Evolutionary conservation across 805 yeast species (phyloP).

Genomic region (Cyberlindnera misumaiensis): DNA sequence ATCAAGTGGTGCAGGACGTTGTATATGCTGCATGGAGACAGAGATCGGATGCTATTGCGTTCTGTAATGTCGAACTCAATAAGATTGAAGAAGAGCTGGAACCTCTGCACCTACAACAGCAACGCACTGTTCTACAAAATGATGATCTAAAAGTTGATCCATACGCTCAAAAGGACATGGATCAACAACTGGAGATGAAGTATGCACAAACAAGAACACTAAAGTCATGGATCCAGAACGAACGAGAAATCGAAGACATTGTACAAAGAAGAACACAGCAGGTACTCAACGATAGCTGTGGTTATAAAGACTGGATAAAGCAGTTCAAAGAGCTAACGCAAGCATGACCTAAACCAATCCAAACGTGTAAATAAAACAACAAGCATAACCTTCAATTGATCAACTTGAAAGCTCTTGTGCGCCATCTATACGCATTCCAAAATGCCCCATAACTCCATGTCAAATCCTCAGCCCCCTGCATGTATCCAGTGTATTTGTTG

Average conservation of each 20-base stretch:
- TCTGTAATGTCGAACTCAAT: constrained; percentile 33
- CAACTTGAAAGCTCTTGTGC: constrained; percentile 34
- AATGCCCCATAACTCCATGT: constrained; percentile 90
- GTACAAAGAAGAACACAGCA: constrained; percentile 9
- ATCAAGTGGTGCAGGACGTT: constrained; percentile 28
- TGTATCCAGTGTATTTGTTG: constrained; percentile 69
- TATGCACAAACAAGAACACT: constrained; percentile 24
- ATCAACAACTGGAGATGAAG: constrained; percentile 25
- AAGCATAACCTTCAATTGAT: constrained; percentile 7
- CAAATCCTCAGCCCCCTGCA: constrained; percentile 81
- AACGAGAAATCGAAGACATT: constrained; percentile 31
- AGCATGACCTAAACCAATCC: neutral
- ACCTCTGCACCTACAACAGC: neutral
- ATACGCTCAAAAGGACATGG: constrained; percentile 37
- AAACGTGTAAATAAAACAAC: neutral
- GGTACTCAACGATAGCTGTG: constrained; percentile 7
- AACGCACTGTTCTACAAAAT: constrained; percentile 6
- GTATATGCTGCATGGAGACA: constrained; percentile 43
- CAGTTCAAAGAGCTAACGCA: constrained; percentile 1
- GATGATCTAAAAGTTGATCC: constrained; percentile 39
- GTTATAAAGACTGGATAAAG: constrained; percentile 5
- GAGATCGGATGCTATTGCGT: constrained; percentile 33
- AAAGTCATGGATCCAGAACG: constrained; percentile 33
- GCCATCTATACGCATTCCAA: constrained; percentile 63
- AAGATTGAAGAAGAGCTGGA: constrained; percentile 16